Conservation (phyloP, 2,329 filamentous ascomycete species). For the Macroventuria anomochaeta region DNA sequence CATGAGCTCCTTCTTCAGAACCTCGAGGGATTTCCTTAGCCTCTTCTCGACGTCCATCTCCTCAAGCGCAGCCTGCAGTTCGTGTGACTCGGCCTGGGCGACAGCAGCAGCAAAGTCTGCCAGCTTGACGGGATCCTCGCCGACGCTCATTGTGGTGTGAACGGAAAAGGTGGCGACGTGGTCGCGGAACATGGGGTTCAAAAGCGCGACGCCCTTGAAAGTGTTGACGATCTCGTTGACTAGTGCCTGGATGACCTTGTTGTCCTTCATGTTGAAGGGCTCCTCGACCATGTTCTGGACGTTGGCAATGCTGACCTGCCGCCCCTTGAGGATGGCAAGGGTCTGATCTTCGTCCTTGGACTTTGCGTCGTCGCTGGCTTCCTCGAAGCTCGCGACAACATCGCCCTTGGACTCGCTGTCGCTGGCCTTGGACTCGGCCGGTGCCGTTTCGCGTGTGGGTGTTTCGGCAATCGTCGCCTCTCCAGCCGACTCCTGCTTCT, state of each 20-base stretch:
- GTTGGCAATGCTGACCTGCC: conserved; percentile 91
- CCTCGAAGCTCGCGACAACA: conserved; percentile 96
- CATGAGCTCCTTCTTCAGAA: conserved; percentile 98
- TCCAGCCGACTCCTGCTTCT: conserved; percentile 33
- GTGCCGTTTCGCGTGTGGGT: conserved; percentile 53
- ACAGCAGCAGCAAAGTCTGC: conserved; percentile 97
- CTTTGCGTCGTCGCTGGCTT: conserved; percentile 69
- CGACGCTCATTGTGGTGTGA: conserved; percentile 91
- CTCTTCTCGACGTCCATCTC: conserved; percentile 91
- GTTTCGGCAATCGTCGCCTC: conserved; percentile 44
- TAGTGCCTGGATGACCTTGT: conserved; percentile 84
- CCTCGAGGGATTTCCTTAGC: conserved; percentile 86
- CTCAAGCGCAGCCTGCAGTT: conserved; percentile 89
- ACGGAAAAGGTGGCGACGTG: conserved; percentile 87
- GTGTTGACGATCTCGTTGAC: conserved; percentile 99
- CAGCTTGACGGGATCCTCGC: conserved; percentile 90
- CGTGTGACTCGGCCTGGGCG: conserved; percentile 81
- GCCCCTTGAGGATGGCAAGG: conserved; percentile 88
- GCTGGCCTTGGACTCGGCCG: conserved; percentile 57
- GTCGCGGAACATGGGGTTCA: conserved; percentile 95
- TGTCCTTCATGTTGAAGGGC: conserved; percentile 88
- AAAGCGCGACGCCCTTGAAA: conserved; percentile 93
- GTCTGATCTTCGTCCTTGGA: conserved; percentile 70
- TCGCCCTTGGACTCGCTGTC: conserved; percentile 70
- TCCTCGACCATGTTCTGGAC: conserved; percentile 92